Percentiles rank a stretch among this genome's conserved stretches.
Conservation (phyloP, 2,329 filamentous ascomycete species). For the Aspergillus nomiae region DNA sequence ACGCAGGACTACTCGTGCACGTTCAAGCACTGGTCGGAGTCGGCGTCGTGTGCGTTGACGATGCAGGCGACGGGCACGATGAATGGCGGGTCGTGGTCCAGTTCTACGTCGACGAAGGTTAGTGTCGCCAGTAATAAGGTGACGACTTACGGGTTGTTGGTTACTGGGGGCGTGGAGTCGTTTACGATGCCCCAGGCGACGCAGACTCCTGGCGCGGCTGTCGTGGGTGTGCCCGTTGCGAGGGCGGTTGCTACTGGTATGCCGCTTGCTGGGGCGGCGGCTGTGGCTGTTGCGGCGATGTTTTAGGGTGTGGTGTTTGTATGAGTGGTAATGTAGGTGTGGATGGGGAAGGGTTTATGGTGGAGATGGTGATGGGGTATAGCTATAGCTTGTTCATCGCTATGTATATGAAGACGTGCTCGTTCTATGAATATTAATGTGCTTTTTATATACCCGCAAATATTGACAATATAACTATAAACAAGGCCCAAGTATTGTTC, state of each 20-base stretch:
- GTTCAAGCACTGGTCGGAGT: constrained; percentile 17
- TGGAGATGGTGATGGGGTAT: neutral
- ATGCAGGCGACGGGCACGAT: constrained; percentile 8
- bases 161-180: constrained; percentile 23
- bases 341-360: neutral
- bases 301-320: neutral
- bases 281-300: constrained; percentile 20
- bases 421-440: neutral
- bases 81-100: neutral
- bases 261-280: constrained; percentile 26
- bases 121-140: neutral
- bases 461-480: neutral
- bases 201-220: constrained; percentile 21
- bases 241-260: constrained; percentile 25
- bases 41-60: constrained; percentile 24
- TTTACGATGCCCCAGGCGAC: constrained; percentile 22
- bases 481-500: neutral
- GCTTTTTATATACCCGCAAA: neutral
- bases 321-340: neutral
- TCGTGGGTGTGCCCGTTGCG: constrained; percentile 6
- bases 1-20: constrained; percentile 21
- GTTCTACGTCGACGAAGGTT: neutral
- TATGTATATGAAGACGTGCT: neutral
- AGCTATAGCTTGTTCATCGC: neutral
- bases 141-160: constrained; percentile 16